These are phyloP conservation scores for Erysiphe neolycopersici DNA, from an alignment of 2,329 filamentous ascomycete genomes.

Conservation along the genomic window DNA sequence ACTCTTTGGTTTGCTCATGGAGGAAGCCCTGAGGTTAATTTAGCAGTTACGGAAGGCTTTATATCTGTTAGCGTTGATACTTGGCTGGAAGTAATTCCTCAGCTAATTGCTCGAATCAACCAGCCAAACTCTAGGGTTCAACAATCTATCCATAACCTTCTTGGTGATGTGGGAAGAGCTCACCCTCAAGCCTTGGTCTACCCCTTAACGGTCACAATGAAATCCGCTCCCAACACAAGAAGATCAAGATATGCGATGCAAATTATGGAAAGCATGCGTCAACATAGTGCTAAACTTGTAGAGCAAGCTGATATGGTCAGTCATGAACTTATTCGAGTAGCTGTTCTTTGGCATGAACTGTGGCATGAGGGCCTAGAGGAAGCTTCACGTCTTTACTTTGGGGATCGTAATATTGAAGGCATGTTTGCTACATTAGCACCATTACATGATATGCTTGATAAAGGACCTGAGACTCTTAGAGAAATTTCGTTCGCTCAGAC, in stretches of 20 bases:
- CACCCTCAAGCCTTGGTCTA: constrained; percentile 95
- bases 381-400: constrained; percentile 87
- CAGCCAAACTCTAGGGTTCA: constrained; percentile 77
- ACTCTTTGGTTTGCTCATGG: constrained; percentile 95
- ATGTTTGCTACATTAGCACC: constrained; percentile 87
- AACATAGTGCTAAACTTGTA: constrained; percentile 76
- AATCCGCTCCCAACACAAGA: constrained; percentile 57
- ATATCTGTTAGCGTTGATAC: constrained; percentile 84
- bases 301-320: constrained; percentile 91
- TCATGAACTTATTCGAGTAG: constrained; percentile 87
- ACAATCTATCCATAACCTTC: constrained; percentile 69
- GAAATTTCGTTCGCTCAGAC: constrained; percentile 96
- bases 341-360: constrained; percentile 92
- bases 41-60: constrained; percentile 72
- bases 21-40: constrained; percentile 64
- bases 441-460: constrained; percentile 72
- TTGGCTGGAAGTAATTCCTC: constrained; percentile 94
- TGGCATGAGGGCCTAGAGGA: constrained; percentile 98
- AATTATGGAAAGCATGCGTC: constrained; percentile 96
- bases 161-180: constrained; percentile 76
- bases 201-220: constrained; percentile 91
- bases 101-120: constrained; percentile 91
- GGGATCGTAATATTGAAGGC: constrained; percentile 87
- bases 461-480: constrained; percentile 70
- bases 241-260: constrained; percentile 68